Base-by-base conservation (phyloP, 371 early-diverging fungal species). In the Mortierella sp. region DNA sequence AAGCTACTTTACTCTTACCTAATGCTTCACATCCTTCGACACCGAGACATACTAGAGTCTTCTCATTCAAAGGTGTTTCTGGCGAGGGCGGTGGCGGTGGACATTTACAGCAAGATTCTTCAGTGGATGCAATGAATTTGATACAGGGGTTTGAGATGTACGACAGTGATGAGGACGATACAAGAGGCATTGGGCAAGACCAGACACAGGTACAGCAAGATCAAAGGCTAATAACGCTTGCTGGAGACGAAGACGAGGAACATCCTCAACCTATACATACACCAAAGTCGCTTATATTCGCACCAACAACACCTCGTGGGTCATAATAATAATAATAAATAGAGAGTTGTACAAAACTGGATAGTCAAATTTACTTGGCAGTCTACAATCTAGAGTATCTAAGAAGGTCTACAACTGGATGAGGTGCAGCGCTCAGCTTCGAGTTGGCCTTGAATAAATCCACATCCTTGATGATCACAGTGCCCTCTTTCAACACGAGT, bases 401-500 rank as follows among this genome's bases (percentile, higher is more conserved):
- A 6, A 78, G 60, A 3, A 78, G 43, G 52, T 73, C 78, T n/a
- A 75, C 76, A 40, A 86, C 83, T 12, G 92, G 89, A 51, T 85
- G 73, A 45, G 90, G 86, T 35, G 90, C 90, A 32, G 85, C 77
- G 26, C 89, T 87, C 28, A 92, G 75, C 40, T 87, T 74, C 81
- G 91, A 86, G 60, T 83, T 83, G n/a, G 85, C 84, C 72, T 92
- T 92, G 79, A 90, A 89, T 10, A 80, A 73, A 39, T 84, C 83
- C 26, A 89, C 57, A 62, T 90, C 89, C n/a, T 81, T 61, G 43
- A 92, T 72, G 12, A 84, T 40, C 22, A 66, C 67, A 30, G 85
- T 87, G 11, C 78, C 79, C n/a, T 73, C 62, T 6, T 83, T 85
- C 32, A 90, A 73, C 30, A 60, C 61, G 22, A 47, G 57, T 43